Evolutionary conservation across 2,329 filamentous ascomycete genomes (phyloP), one percentile per base, ranked within the genome.

Genomic region (Fusarium sublunatum): DNA sequence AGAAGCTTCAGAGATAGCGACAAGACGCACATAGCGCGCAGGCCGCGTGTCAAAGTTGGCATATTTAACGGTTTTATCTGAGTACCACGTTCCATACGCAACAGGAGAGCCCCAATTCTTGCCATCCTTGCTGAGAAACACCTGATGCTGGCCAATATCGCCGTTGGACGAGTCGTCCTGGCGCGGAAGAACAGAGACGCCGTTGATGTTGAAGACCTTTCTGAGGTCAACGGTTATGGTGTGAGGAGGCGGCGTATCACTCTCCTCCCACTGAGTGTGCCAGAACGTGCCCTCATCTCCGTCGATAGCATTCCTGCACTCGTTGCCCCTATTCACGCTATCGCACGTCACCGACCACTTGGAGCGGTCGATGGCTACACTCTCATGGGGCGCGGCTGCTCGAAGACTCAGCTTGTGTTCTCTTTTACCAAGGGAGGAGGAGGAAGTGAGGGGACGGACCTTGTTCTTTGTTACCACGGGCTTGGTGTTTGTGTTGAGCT

Each of bases 41-140:
- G 51, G 56, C 22, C 58, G 49, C 1, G 57, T 61, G 5, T 65
- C 61, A 44, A 65, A 65, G 13, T 58, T 61, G 61, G 62, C 44
- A 49, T 58, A 58, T 24, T 65, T 65, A 6, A 44, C 42, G 7
- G 52, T 58, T 6, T 11, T 25, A 5, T 65, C 62, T 6, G 6
- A 34, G 13, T 58, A 65, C 62, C 62, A 65, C 2, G 46, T 65
- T 6, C 62, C 62, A 15, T 46, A 61, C 2, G 57, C 62, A 15
- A 64, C 54, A n/a, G 59, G 41, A 3, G 31, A 35, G 2, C 50
- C 59, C 60, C 60, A 64, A 6, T 9, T 53, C 15, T 48, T 50
- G 0, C 43, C 49, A 10, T 65, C 61, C 12, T 50, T 55, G 10
- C 61, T 65, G 5, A 65, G 4, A 9, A 46, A 55, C 0, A 62